Conservation (phyloP, 2,329 filamentous ascomycete species). For the Verticillium albo-atrum region DNA sequence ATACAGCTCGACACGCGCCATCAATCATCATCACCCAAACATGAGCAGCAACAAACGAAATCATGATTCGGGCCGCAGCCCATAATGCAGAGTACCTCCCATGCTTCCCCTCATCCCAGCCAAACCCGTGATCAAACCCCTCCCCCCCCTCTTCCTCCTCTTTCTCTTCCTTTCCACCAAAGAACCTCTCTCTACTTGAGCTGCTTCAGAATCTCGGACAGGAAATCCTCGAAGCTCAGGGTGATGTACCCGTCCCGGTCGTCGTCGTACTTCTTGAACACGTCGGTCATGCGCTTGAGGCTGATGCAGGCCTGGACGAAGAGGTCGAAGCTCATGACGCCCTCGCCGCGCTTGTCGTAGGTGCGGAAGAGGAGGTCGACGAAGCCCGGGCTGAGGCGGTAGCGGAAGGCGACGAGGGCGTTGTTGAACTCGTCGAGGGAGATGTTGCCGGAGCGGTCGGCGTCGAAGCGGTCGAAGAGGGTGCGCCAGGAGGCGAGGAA, state of each 20-base stretch:
- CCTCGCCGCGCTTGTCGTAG: conserved; percentile 73
- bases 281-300: conserved; percentile 97
- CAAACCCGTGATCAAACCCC: neutral
- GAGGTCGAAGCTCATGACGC: conserved; percentile 84
- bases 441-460: conserved; percentile 82
- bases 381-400: conserved; percentile 80
- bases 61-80: neutral
- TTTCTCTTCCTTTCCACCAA: too few species aligned
- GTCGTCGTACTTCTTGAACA: conserved; percentile 98
- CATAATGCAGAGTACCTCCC: neutral
- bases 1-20: too few species aligned
- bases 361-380: conserved; percentile 81
- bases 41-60: neutral
- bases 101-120: neutral
- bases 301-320: conserved; percentile 98
- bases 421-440: conserved; percentile 82
- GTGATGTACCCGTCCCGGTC: conserved; percentile 93
- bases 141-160: too few species aligned
- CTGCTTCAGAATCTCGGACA: conserved; percentile 64
- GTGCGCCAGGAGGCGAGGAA: conserved; percentile 92
- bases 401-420: conserved; percentile 88
- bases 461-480: conserved; percentile 93
- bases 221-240: conserved; percentile 75
- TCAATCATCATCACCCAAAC: neutral
- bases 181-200: conserved; percentile 37